Base-by-base conservation (phyloP, 2,329 filamentous ascomycete genomes). In the Botrytis byssoidea region DNA sequence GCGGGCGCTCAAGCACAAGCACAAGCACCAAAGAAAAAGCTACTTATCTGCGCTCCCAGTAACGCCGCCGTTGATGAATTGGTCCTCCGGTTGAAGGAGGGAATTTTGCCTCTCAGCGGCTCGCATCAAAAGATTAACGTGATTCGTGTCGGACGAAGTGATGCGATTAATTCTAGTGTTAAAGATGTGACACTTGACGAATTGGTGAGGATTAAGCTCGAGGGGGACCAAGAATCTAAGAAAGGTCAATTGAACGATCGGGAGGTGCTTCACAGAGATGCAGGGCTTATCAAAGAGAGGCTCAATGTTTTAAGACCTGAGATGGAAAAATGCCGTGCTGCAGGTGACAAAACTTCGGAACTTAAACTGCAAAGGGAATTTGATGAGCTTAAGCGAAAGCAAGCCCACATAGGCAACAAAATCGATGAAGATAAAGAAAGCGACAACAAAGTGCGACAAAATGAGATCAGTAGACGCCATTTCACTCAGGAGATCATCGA, bases 51-150 rank as follows among this genome's bases (percentile, higher is more conserved):
- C 80, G 96, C 96, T n/a, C 96, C 96, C 22, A 98, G 95, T 86
- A 99, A 99, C 82, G 96, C 96, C 10, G 96, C 96, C 46, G 96
- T 99, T 9, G 96, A 99, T 81, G 96, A 99, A 82, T 82, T 99
- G 75, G 96, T 99, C 29, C 90, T 98, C 82, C 92, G 96, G 84
- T 88, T 99, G 79, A 98, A 97, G 83, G 86, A 89, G 71, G 96
- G 96, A 7, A 88, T 99, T 70, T 95, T 91, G 80, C 95, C 93
- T 0, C 86, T 89, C 74, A 89, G 88, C 61, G 95, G 96, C 1
- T 87, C 90, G 42, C 85, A 86, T 20, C 91, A 93, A 77, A 92
- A 93, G 76, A 88, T 98, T 79, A 94, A 93, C 66, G 93, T 99
- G 32, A 88, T 99, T 73, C 94, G 96, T 79, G 86, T 99, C 40